phyloP scores from a whole-genome alignment of 106 monocot species.

The Hemerocallis citrina region DNA sequence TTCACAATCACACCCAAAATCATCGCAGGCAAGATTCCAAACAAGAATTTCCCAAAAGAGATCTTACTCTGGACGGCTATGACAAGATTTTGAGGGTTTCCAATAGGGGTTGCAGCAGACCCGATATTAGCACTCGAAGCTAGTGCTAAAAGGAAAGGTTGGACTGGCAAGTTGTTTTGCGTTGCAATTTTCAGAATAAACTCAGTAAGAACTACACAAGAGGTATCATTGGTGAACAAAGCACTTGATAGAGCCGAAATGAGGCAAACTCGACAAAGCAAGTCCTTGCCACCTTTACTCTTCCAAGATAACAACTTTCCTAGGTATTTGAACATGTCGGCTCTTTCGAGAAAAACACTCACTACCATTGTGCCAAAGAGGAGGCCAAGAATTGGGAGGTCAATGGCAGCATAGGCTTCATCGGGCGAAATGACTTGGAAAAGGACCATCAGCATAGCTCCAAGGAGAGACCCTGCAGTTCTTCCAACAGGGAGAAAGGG shows the following conservation, averaged over 20 bases:
- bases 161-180: constrained; percentile 75
- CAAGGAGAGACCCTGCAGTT: constrained; percentile 41
- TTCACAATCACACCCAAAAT: constrained; percentile 48
- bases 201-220: constrained; percentile 79
- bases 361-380: constrained; percentile 86
- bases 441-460: constrained; percentile 41
- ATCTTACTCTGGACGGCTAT: constrained; percentile 80
- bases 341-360: constrained; percentile 69
- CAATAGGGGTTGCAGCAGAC: constrained; percentile 76
- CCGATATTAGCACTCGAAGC: constrained; percentile 93
- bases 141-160: constrained; percentile 80
- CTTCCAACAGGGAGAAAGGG: constrained; percentile 46
- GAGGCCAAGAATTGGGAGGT: constrained; percentile 52
- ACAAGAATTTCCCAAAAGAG: constrained; percentile 50
- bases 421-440: constrained; percentile 43
- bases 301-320: constrained; percentile 66
- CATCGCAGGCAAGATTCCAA: constrained; percentile 67
- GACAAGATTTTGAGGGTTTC: constrained; percentile 88
- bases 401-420: constrained; percentile 35
- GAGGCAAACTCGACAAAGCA: constrained; percentile 61
- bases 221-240: constrained; percentile 90
- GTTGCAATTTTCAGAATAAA: constrained; percentile 70
- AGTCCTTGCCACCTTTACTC: constrained; percentile 63
- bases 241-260: constrained; percentile 70
- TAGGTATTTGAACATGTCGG: constrained; percentile 77